Base-by-base conservation (phyloP, 2,329 filamentous ascomycete genomes). In the Coleophoma crateriformis region DNA sequence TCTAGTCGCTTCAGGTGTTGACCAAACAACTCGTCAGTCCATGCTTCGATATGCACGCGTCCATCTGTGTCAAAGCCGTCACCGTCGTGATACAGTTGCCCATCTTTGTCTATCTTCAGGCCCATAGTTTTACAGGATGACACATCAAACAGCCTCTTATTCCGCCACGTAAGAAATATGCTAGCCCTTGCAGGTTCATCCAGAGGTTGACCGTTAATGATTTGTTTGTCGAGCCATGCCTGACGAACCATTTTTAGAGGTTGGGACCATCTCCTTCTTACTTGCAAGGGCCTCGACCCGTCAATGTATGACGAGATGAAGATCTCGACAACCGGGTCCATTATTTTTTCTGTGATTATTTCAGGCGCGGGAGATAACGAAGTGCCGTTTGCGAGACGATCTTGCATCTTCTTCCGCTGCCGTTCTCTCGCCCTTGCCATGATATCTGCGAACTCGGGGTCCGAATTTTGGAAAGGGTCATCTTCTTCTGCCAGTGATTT, bases 121-220 rank as follows among this genome's bases (percentile, higher is more conserved):
- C 84, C 83, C 7, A 95, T 70, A 44, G 78, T 83, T 47, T 76
- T 75, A 51, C 88, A 84, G 1, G 85, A 91, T 5, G 87, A 88
- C n/a, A 79, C 78, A 55, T 87, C 81, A 63, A 87, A 96, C 3
- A 96, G 68, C 51, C 81, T 80, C 50, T 80, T 81, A 22, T 81
- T 78, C 54, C 84, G 84, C 85, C 88, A 96, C 0, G 88, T 94
- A 49, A 97, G 76, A 59, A 94, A 86, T 15, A 95, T 71, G 1
- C 73, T 70, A 4, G 76, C 69, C 8, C 67, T 71, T 1, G 75
- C 70, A 4, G 75, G 68, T 2, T 65, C 57, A 2, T 66, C 55
- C 7, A 75, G 59, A 10, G 58, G 33, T 6, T 66, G 46, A 1
- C 65, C 63, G 2, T 71, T 66, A 43, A 82, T 76, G 1, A 65